Evolutionary conservation across 106 monocot species (phyloP), one percentile per base, ranked within the genome.

Genomic region (Dendrobium nobile): DNA sequence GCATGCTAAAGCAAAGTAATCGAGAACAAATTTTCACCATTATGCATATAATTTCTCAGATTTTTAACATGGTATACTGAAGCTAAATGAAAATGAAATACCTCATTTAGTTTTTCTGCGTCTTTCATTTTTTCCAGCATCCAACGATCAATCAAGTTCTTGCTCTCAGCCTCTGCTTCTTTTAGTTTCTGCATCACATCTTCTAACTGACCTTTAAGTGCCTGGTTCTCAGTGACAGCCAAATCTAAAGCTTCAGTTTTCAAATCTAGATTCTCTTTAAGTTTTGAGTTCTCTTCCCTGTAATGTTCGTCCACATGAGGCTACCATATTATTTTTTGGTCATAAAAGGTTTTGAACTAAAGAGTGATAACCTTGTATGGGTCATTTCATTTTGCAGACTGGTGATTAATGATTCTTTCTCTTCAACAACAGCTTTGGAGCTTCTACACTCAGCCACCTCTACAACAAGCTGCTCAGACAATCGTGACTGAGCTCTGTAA

Each of bases 121-220:
- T 91, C 90, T 78, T 94, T 92, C 98, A 98, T 94, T 81, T 98
- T 98, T 81, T 98, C 98, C 54, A 95, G 77, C 98, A 98, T 95
- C 91, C 87, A 91, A 17, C 94, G 88, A 83, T 98, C 95, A 80
- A 93, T 87, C 82, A 98, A 83, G 7, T 79, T 85, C 82, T 92
- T 92, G 77, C 92, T 92, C 54, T 98, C 98, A 80, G 85, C 77
- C 72, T 95, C 88, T 4, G 92, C 82, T 54, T 83, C 67, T 82
- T 73, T 89, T 48, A 89, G 61, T 83, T 91, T 91, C 61, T 79
- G 28, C 64, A 77, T 55, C 67, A 78, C 77, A 28, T 98, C 88
- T 78, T 89, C 88, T 70, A 92, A 86, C 88, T 98, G 88, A 54
- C 82, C 77, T 88, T 80, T 91, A 20, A 93, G 85, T 80, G 89